phyloP scores from a whole-genome alignment of 148 eudicot genomes.

The Rhododendron kiyosumense region DNA sequence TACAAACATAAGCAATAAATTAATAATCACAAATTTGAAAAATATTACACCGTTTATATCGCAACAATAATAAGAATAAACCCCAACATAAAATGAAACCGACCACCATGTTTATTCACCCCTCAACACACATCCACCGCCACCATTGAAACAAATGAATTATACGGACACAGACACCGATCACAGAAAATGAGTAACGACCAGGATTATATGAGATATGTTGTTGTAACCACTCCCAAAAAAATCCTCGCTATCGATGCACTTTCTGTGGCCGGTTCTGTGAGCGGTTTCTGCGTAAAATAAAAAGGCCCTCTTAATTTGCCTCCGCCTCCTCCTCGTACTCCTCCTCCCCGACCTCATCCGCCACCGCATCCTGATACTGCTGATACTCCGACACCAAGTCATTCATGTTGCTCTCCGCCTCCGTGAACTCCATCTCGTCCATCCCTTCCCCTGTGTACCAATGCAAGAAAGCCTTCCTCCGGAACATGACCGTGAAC shows the following conservation, averaged over 20 bases:
- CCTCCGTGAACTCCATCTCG: constrained; percentile 14
- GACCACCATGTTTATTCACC: neutral
- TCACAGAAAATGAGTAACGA: too few species aligned
- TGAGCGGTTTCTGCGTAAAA: too few species aligned
- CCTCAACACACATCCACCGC: neutral
- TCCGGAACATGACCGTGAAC: constrained; percentile 11
- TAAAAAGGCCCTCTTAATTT: neutral
- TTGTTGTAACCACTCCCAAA: too few species aligned
- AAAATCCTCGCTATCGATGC: too few species aligned
- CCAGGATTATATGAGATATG: too few species aligned
- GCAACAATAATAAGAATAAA: neutral
- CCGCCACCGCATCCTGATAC: constrained; percentile 13
- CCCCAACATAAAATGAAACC: neutral
- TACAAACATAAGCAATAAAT: neutral
- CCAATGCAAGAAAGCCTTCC: constrained; percentile 19
- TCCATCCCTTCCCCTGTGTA: constrained; percentile 12
- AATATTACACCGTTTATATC: neutral
- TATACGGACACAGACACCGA: neutral
- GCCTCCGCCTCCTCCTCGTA: constrained; percentile 6
- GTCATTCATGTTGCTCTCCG: constrained; percentile 9
- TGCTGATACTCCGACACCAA: constrained; percentile 13
- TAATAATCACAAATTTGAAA: neutral
- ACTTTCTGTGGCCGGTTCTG: too few species aligned
- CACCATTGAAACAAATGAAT: neutral
- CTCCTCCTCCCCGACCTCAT: constrained; percentile 6